These are phyloP conservation scores for Allantophomopsis cytisporea DNA, from an alignment of 2,329 filamentous ascomycete genomes.

Conservation along the genomic window DNA sequence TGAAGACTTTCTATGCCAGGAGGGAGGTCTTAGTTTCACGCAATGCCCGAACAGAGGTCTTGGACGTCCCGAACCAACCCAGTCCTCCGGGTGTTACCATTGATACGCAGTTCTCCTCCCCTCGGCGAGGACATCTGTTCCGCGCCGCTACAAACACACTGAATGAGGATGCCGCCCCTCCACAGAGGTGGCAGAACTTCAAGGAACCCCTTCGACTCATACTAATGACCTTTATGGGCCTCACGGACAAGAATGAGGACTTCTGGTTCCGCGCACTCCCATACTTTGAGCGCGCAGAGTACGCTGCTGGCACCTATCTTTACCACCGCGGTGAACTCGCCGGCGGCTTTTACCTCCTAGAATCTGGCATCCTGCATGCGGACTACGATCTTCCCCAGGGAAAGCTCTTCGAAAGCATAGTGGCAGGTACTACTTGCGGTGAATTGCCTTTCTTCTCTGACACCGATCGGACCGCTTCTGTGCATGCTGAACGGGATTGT, in stretches of 20 bases:
- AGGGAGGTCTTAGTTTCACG: constrained; percentile 43
- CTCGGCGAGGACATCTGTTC: constrained; percentile 64
- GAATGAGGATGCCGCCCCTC: constrained; percentile 46
- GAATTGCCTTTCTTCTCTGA: constrained; percentile 94
- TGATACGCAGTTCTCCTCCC: constrained; percentile 57
- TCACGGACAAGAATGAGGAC: constrained; percentile 78
- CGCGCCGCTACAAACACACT: constrained; percentile 68
- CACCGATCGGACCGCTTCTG: constrained; percentile 75
- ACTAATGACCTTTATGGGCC: constrained; percentile 85
- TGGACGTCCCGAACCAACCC: constrained; percentile 10
- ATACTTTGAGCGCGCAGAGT: constrained; percentile 63
- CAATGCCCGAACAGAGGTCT: constrained; percentile 20
- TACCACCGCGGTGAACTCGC: constrained; percentile 68
- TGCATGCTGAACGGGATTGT: constrained; percentile 68
- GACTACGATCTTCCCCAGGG: constrained; percentile 90
- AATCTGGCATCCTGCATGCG: constrained; percentile 76
- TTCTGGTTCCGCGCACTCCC: constrained; percentile 78
- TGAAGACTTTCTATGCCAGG: constrained; percentile 65
- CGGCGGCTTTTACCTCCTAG: constrained; percentile 79
- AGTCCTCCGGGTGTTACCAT: constrained; percentile 22
- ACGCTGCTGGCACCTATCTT: constrained; percentile 54
- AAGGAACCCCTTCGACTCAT: constrained; percentile 84
- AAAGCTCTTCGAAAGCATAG: constrained; percentile 77
- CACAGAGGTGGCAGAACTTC: constrained; percentile 67
- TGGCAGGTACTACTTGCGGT: constrained; percentile 88